A percentile compares a stretch with the other conserved stretches of the same genome.
Evolutionary conservation across 2,329 filamentous ascomycete genomes (phyloP).

Genomic region (Chrysoporthe cubensis): DNA sequence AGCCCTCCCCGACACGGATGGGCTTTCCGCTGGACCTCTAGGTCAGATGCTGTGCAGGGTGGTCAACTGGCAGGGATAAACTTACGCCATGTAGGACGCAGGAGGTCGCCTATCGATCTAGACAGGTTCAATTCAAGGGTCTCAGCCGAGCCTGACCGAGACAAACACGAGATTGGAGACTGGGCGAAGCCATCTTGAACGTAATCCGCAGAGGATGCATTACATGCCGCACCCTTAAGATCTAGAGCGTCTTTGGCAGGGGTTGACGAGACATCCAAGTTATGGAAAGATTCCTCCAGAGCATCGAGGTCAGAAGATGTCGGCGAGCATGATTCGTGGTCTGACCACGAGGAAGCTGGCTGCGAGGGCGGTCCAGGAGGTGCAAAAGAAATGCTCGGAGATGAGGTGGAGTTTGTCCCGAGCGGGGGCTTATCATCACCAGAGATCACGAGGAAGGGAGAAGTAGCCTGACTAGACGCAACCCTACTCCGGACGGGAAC

Average conservation of each 20-base stretch:
- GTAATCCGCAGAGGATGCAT: neutral
- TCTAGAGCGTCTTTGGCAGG: slow-evolving; percentile 1
- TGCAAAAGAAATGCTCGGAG: neutral
- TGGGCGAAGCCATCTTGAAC: neutral
- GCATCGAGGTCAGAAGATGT: slow-evolving; percentile 25
- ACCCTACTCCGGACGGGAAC: slow-evolving; percentile 4
- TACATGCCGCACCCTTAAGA: neutral
- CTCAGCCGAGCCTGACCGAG: neutral
- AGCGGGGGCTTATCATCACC: neutral
- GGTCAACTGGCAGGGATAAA: neutral
- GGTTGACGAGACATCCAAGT: slow-evolving; percentile 7
- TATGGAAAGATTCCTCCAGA: slow-evolving; percentile 20
- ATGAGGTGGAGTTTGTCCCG: neutral
- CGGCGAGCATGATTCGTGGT: slow-evolving; percentile 15
- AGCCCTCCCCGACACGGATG: slow-evolving; percentile 44
- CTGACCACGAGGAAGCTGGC: neutral
- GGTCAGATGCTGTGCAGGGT: neutral
- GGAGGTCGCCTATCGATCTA: slow-evolving; percentile 1
- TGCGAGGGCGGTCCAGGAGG: neutral
- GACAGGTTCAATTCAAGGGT: neutral
- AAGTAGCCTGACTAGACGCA: too few species aligned
- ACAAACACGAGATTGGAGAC: neutral
- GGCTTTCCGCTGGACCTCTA: slow-evolving; percentile 41
- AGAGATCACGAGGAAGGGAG: neutral
- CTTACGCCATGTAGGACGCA: slow-evolving; percentile 25